Conservation (phyloP, 495 filamentous ascomycete species). For the Staphylotrichum tortipilum region DNA sequence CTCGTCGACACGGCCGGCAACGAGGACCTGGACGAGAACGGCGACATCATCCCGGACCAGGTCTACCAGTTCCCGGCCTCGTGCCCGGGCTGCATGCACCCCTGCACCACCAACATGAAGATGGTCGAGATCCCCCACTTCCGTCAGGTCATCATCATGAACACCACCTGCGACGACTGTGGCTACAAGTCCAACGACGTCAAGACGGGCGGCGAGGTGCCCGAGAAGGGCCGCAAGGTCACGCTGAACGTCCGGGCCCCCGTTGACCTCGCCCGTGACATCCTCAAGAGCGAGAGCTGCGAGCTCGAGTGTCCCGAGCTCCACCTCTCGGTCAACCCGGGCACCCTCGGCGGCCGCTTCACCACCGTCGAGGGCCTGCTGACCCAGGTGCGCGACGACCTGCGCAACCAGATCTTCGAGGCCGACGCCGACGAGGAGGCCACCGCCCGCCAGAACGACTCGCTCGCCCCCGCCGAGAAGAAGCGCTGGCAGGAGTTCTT, state of each 20-base stretch:
- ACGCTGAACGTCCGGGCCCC: constrained; percentile 61
- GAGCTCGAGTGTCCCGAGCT: constrained; percentile 77
- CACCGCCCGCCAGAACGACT: constrained; percentile 51
- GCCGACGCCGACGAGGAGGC: constrained; percentile 37
- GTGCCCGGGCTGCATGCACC: constrained; percentile 81
- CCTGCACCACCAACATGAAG: constrained; percentile 83
- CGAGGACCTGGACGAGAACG: constrained; percentile 41
- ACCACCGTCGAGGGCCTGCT: constrained; percentile 92
- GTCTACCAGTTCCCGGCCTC: constrained; percentile 83
- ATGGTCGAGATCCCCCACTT: constrained; percentile 95
- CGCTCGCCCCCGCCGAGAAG: constrained; percentile 52
- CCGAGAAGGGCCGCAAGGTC: constrained; percentile 76
- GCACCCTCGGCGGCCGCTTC: constrained; percentile 92
- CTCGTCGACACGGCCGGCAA: constrained; percentile 39
- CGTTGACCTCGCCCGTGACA: constrained; percentile 82
- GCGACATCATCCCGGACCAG: constrained; percentile 78
- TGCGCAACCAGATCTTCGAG: constrained; percentile 79
- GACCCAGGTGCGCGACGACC: constrained; percentile 85
- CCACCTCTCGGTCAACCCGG: constrained; percentile 72
- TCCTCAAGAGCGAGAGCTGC: constrained; percentile 93
- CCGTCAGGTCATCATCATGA: constrained; percentile 88
- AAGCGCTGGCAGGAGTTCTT: constrained; percentile 78
- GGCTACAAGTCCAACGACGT: constrained; percentile 94
- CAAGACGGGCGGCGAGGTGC: constrained; percentile 90
- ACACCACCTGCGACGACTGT: constrained; percentile 77